Evolutionary conservation across 495 filamentous ascomycete genomes (phyloP).

Genomic region (Penicillium paxilli): DNA sequence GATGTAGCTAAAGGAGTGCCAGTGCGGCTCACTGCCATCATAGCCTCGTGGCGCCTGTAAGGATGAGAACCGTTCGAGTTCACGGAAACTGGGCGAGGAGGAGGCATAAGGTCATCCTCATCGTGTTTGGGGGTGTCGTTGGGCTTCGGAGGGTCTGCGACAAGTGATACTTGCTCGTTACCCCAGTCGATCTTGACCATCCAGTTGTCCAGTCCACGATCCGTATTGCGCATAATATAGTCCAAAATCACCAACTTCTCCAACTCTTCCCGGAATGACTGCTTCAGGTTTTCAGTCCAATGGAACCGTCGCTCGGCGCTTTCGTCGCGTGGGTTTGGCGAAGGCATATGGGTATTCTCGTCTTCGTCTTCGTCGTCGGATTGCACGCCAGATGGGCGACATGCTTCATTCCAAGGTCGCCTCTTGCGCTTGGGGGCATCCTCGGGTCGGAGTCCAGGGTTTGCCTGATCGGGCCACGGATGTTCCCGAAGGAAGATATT

Average conservation of each 20-base stretch:
- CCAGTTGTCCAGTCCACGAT: slow-evolving; percentile 97
- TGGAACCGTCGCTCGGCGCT: slow-evolving; percentile 59
- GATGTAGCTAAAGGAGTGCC: slow-evolving; percentile 50
- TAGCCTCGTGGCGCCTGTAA: slow-evolving; percentile 78
- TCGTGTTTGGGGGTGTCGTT: slow-evolving; percentile 49
- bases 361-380: slow-evolving; percentile 77
- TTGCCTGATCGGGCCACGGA: slow-evolving; percentile 95
- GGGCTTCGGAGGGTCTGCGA: slow-evolving; percentile 75
- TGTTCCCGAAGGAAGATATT: slow-evolving; percentile 93
- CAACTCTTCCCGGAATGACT: slow-evolving; percentile 89
- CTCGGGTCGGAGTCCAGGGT: slow-evolving; percentile 70
- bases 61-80: slow-evolving; percentile 56
- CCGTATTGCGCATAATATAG: slow-evolving; percentile 99
- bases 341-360: slow-evolving; percentile 46
- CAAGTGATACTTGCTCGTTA: slow-evolving; percentile 77
- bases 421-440: slow-evolving; percentile 70
- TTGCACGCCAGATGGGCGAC: slow-evolving; percentile 67
- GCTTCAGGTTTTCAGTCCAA: slow-evolving; percentile 88
- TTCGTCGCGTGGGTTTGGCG: slow-evolving; percentile 46
- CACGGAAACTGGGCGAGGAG: slow-evolving; percentile 57
- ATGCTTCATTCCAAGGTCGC: slow-evolving; percentile 81
- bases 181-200: slow-evolving; percentile 96
- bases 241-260: slow-evolving; percentile 98
- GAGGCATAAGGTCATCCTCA: slow-evolving; percentile 53
- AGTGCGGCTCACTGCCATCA: slow-evolving; percentile 71